Percentiles rank a stretch among this genome's conserved stretches.
Evolutionary conservation across 148 eudicot species (phyloP).

Genomic region (Silene conica): DNA sequence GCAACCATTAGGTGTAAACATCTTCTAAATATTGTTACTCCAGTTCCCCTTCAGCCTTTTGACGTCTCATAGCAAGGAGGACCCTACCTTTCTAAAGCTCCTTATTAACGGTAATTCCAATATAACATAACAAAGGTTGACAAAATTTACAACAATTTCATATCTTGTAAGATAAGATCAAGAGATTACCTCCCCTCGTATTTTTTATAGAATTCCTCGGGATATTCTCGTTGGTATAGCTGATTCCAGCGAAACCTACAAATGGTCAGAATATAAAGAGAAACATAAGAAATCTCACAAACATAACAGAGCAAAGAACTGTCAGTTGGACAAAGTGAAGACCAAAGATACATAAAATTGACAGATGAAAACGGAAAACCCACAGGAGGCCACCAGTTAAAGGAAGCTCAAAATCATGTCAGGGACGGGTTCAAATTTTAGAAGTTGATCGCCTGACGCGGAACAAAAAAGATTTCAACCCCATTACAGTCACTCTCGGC

Average conservation of each 20-base stretch:
- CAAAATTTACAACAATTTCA: background rate
- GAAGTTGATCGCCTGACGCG: background rate
- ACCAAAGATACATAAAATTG: background rate
- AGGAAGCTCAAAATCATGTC: background rate
- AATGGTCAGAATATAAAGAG: constrained; percentile 6
- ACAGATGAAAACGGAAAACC: background rate
- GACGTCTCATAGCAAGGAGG: no score
- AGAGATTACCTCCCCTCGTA: constrained; percentile 61
- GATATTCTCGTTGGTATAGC: constrained; percentile 67
- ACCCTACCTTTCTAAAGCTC: no score
- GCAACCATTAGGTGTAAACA: no score
- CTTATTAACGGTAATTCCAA: no score
- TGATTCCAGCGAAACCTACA: constrained; percentile 84
- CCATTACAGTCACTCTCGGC: no score
- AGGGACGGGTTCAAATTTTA: background rate
- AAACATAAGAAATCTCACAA: background rate
- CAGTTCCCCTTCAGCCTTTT: no score
- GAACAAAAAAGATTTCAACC: no score
- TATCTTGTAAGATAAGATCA: background rate
- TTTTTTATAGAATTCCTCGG: constrained; percentile 75
- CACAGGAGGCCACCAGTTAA: no score
- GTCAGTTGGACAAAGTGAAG: no score
- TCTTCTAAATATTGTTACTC: no score
- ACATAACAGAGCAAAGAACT: background rate
- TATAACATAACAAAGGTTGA: background rate